Base-by-base conservation (phyloP, 495 filamentous ascomycete species). In the Hypoxylon lienhwacheense region DNA sequence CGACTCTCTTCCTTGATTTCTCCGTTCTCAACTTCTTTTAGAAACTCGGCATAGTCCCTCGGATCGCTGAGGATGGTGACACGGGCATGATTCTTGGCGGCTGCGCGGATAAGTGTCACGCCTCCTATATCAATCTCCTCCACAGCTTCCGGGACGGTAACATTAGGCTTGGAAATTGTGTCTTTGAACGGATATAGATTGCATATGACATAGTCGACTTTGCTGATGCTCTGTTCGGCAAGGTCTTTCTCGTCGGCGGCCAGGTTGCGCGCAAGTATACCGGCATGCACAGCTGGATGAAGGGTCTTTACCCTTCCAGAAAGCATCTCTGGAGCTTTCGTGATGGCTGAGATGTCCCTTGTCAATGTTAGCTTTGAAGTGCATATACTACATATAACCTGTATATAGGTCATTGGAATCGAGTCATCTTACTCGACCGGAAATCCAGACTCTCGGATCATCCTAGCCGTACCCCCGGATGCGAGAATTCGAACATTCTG, bases 131-230 rank as follows among this genome's bases (percentile, higher is more conserved):
- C 93, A 53, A 98, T 91, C 77, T 97, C 93, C 74, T 98, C 93
- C 15, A 98, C 92, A 37, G 93, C 93, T 72, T 98, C 93, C 16
- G 87, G 81, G 54, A 98, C 86, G 40, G 91, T 97, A 59, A 97
- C 95, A 65, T 96, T 95, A 77, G 93, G 84, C 78, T 96, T 95
- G 50, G 91, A 87, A 50, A 97, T 82, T 36, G 95, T 97, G 66
- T 97, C 90, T 78, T 96, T 95, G 83, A 98, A 97, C 8, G 91
- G 91, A 71, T 97, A 97, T 17, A 98, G 79, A 75, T 98, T 98
- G 86, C 93, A 97, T 65, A 97, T 87, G 53, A 97, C 91, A 66
- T 87, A 98, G 81, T 97, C 91, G 35, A 98, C 90, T 78, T 97
- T 97, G 74, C 86, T 77, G 66, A 98, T 98, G 74, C 90, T 96